phyloP scores from a whole-genome alignment of 148 eudicot species.

The Polygonum maritimum region DNA sequence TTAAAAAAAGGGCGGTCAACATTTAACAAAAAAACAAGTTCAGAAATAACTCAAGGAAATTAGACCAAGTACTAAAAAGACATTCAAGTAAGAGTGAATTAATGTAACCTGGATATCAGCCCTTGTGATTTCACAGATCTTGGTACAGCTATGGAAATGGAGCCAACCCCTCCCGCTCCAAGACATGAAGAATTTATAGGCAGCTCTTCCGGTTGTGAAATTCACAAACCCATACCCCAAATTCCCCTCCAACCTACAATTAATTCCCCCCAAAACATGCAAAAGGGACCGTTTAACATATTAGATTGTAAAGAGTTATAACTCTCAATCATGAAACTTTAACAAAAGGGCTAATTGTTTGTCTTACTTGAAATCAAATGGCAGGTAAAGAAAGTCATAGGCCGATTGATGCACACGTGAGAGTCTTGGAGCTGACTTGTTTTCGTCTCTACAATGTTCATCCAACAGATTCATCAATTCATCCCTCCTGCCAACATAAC shows the following conservation, averaged over 20 bases:
- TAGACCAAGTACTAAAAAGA: too few species aligned
- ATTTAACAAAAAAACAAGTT: too few species aligned
- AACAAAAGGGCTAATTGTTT: neutral
- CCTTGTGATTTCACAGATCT: neutral
- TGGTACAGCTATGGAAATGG: neutral
- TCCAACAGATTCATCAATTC: neutral
- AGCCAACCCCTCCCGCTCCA: neutral
- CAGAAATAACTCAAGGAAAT: too few species aligned
- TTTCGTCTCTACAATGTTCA: neutral
- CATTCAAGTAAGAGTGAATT: too few species aligned
- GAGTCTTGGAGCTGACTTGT: neutral
- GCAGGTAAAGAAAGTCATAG: neutral
- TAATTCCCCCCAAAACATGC: neutral
- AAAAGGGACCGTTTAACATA: neutral
- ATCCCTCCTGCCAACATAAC: slow-evolving; percentile 1
- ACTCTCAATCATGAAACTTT: neutral
- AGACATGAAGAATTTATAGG: neutral
- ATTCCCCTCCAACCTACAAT: neutral
- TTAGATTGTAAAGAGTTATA: neutral
- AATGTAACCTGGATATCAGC: neutral
- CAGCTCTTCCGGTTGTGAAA: neutral
- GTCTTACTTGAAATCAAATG: neutral
- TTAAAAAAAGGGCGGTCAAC: too few species aligned
- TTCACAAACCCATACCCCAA: neutral
- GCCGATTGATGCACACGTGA: neutral